Base-by-base conservation (phyloP, 2,329 filamentous ascomycete species). In the Pseudonectria buxi region DNA sequence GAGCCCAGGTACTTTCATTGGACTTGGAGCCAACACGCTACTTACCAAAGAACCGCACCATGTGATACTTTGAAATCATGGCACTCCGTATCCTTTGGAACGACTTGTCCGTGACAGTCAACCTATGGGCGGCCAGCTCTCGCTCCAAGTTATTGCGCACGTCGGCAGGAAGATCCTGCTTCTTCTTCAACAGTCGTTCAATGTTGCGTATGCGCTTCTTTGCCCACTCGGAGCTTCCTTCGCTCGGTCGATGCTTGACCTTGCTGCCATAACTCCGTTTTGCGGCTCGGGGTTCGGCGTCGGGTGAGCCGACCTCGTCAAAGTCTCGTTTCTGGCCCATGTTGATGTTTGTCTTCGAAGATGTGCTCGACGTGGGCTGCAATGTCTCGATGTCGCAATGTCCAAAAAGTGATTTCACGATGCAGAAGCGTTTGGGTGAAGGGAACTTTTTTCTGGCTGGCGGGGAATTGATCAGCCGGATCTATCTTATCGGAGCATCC, bases 21-120 rank as follows among this genome's bases (percentile, higher is more conserved):
- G 7, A 26, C 24, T 14, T 12, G 4, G 27, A 14, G 24, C 4
- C 10, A 27, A 27, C 5, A 4, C 5, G 18, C 14, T 14, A 51
- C 72, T 33, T 67, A 84, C 85, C 86, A 60, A 90, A 90, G 57
- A 92, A 92, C 18, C 86, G 71, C 33, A 90, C 77, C 75, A 86
- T 89, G 57, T 90, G 85, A 51, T 88, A 92, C 58, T 81, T 83
- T 33, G 69, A 69, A 43, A 89, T 87, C 75, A 89, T 86, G 40
- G 77, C 71, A 49, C 71, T 72, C 46, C 77, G 72, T 54, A 70
- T 71, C 62, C 78, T 80, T 50, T 78, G 76, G 39, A 71, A 69
- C 40, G 74, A 65, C 31, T 73, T 69, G 43, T 74, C 69, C 4
- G 62, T 68, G 39, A 89, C 67, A 51, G 84, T 81, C 44, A 75